Evolutionary conservation across 768 basidiomycete genomes (phyloP).

Genomic region (Mycena crocata): DNA sequence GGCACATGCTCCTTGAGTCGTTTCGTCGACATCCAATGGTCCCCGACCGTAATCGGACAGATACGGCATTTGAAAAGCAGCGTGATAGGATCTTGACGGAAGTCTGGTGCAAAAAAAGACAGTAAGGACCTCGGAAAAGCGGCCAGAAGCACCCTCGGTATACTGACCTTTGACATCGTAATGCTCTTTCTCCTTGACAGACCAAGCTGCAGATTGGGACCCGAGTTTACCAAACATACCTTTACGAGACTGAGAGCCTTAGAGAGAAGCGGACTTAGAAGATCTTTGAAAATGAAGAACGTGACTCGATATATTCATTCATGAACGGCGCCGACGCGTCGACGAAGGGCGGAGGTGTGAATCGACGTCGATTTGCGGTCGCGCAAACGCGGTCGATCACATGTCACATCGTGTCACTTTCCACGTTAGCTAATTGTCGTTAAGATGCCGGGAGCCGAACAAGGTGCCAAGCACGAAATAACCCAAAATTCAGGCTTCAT

Average conservation of each 20-base stretch:
- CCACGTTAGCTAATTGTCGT: too few relatives aligned
- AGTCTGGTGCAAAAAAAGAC: neutral
- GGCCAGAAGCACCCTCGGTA: neutral
- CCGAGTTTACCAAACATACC: neutral
- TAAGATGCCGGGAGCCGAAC: too few relatives aligned
- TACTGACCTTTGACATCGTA: neutral
- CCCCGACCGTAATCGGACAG: slow-evolving; percentile 1
- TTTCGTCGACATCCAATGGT: neutral
- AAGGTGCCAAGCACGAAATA: too few relatives aligned
- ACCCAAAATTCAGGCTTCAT: too few relatives aligned
- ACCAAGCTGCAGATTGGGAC: neutral
- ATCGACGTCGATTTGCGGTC: too few relatives aligned
- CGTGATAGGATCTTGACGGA: neutral
- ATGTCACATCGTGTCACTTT: too few relatives aligned
- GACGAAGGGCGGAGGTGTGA: too few relatives aligned
- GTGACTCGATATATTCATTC: too few relatives aligned
- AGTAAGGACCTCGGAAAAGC: neutral
- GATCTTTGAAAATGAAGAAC: too few relatives aligned
- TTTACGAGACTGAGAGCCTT: too few relatives aligned
- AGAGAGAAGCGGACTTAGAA: neutral
- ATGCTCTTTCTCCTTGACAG: neutral
- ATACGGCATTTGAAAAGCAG: neutral
- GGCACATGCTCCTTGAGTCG: neutral
- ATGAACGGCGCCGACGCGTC: too few relatives aligned
- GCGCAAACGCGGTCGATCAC: too few relatives aligned